phyloP scores from a whole-genome alignment of 306 rosid genomes.

The Medicago lupulina region DNA sequence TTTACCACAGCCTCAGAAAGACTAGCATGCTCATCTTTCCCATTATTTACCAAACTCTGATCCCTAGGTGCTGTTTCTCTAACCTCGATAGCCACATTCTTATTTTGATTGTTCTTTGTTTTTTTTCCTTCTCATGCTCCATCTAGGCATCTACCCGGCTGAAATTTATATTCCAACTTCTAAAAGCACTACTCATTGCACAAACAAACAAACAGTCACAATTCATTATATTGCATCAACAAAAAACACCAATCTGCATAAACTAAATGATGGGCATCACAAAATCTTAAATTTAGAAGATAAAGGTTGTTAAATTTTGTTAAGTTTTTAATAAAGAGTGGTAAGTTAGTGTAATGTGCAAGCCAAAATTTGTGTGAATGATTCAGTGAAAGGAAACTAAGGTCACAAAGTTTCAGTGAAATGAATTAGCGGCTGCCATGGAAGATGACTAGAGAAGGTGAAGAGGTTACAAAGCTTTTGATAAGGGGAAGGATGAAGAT shows the following conservation, averaged over 20 bases:
- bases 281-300: constrained; percentile 11
- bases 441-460: not conserved
- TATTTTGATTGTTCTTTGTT: constrained; percentile 58
- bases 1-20: too few relatives aligned
- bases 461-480: not conserved
- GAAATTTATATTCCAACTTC: constrained; percentile 40
- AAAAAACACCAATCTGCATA: not conserved
- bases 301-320: not conserved
- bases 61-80: not conserved
- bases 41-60: not conserved
- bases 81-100: constrained; percentile 45
- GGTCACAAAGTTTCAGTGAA: not conserved
- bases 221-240: not conserved
- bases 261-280: not conserved
- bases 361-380: not conserved
- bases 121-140: constrained; percentile 66
- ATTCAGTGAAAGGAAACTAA: not conserved
- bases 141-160: constrained; percentile 40
- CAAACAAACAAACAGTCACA: constrained; percentile 2
- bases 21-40: not conserved
- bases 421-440: not conserved
- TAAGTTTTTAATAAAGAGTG: not conserved
- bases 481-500: not conserved
- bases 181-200: constrained; percentile 27
- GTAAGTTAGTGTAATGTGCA: constrained; percentile 42